phyloP scores from a whole-genome alignment of 352 stramenopile genomes.

The Phytophthora pini region DNA sequence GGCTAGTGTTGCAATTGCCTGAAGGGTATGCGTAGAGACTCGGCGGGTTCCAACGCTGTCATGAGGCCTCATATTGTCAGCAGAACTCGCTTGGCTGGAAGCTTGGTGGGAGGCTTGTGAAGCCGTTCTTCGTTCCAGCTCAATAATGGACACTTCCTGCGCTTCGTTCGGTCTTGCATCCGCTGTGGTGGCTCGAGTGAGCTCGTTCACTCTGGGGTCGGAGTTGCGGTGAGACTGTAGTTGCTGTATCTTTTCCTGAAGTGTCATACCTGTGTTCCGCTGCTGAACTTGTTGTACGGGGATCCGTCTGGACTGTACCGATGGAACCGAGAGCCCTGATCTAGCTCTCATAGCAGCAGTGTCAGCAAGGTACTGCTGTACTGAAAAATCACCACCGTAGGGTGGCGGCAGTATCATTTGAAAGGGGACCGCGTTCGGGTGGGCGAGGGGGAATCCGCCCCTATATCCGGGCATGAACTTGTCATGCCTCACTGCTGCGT shows the following conservation, averaged over 20 bases:
- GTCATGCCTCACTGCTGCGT: constrained; percentile 19
- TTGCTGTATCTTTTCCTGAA: constrained; percentile 24
- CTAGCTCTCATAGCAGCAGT: constrained; percentile 13
- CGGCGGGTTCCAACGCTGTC: background rate
- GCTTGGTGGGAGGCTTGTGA: constrained; percentile 8
- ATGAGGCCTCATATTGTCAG: background rate
- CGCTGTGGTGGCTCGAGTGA: background rate
- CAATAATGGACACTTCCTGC: background rate
- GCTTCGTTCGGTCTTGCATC: constrained; percentile 2
- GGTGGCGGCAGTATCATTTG: background rate
- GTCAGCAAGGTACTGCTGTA: constrained; percentile 9
- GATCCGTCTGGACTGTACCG: constrained; percentile 2
- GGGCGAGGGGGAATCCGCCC: constrained; percentile 3
- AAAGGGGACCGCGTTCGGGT: constrained; percentile 6
- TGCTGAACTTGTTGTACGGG: constrained; percentile 6
- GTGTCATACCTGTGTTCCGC: background rate
- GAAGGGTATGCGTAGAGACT: constrained; percentile 12
- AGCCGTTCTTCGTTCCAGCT: background rate
- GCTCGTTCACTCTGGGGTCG: background rate
- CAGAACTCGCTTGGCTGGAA: constrained; percentile 4
- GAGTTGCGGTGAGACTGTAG: constrained; percentile 5
- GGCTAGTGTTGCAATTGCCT: constrained; percentile 32
- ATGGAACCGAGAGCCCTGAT: background rate
- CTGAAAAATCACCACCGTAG: background rate
- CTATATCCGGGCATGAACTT: constrained; percentile 21